Evolutionary conservation across 192 early-diverging fungal genomes (phyloP), one percentile per base, ranked within the genome.

Genomic region (Phycomyces blakesleeanus): DNA sequence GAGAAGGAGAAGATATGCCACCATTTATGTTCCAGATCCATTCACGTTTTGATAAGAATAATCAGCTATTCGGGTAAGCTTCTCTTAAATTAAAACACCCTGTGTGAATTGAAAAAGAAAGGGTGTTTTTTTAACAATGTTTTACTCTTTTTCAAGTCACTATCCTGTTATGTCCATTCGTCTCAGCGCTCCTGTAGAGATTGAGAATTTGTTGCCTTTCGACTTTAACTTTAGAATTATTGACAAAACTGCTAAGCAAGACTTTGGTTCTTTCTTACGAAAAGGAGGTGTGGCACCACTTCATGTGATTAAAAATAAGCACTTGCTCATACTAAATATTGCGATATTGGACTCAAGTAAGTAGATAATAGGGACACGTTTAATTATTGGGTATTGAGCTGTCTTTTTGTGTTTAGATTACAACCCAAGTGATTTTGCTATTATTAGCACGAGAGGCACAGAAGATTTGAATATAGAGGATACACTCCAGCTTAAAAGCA

Each of bases 161-260:
- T 92, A 92, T 54, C 94, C 95, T 37, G 89, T 88, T 63, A 91
- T 90, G 85, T 74, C 81, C 3, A 83, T 93, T 57, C 84, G 85
- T 3, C 71, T 93, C 64, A 86, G 83, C 44, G 85, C 89, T 26
- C 91, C 91, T 14, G 77, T 93, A 12, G 89, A 93, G 76, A 80
- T 99, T 26, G 97, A 99, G 78, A 99, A 99, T 63, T 75, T 98
- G 21, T 76, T 99, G 29, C 97, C 97, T 0, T 97, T 90, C 69
- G 83, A 93, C 57, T 78, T 94, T 66, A 80, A 83, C 18, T 91
- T 92, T 55, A 77, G 76, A n/a, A 81, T 99, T 12, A 73, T 85
- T 52, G 94, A 95, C 68, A 86, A 88, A 59, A 81, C 82, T 12
- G 81, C 81, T 1, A 68, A 76, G 18, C 87, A 93, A 69, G 81